phyloP scores from a whole-genome alignment of 2,329 filamentous ascomycete genomes.

The Xylaria sp. region DNA sequence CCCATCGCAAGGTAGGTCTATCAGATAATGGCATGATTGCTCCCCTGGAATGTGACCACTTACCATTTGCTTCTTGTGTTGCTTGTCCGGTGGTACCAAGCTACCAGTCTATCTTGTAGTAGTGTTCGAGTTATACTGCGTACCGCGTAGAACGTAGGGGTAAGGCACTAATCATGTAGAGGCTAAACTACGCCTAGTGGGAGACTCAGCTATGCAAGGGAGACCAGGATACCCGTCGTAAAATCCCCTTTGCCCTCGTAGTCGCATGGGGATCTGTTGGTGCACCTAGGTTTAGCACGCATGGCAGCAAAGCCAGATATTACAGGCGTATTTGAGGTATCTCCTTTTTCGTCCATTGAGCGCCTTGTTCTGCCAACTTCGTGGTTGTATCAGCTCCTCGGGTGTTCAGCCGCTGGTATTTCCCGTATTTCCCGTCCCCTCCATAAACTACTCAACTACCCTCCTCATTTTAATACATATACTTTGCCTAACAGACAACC shows the following conservation, averaged over 20 bases:
- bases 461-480: too few species aligned
- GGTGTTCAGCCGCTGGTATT: too few species aligned
- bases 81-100: background rate
- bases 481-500: background rate
- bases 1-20: background rate
- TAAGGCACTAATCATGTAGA: constrained; percentile 9
- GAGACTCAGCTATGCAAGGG: constrained; percentile 3
- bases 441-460: too few species aligned
- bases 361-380: background rate
- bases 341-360: background rate
- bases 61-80: background rate
- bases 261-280: background rate
- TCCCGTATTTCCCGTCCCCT: too few species aligned
- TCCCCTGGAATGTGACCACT: background rate
- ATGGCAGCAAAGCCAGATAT: background rate
- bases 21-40: background rate
- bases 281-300: background rate
- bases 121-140: background rate
- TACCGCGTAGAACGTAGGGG: constrained; percentile 6
- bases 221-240: background rate
- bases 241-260: background rate
- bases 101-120: background rate
- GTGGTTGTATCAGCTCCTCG: background rate
- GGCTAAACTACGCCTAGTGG: background rate
- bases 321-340: background rate